Base-by-base conservation (phyloP, 78 protist species). In the Dictyostelium brefeldianum region DNA sequence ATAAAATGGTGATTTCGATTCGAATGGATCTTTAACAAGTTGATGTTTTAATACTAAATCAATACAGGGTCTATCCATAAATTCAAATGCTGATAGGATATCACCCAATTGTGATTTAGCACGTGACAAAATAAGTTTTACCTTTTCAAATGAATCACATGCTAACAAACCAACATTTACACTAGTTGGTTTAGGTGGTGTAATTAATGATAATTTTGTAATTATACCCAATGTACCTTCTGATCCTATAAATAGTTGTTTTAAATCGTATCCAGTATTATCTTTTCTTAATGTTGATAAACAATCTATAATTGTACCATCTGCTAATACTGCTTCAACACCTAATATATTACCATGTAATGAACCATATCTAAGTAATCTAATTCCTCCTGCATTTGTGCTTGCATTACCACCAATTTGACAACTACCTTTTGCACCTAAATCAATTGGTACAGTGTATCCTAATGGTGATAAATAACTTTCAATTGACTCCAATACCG, bases 191-290 rank as follows among this genome's bases (percentile, higher is more conserved):
- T 78, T 64, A 15, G 94, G 69, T n/a, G 97, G 92, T 4, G 96
- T 70, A 14, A 91, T 71, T 11, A 98, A 22, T 25, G 97, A 46
- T 5, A 82, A 77, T 6, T 69, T 83, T 4, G 99, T 98, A 14
- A 98, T 79, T 14, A 98, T 90, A 15, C 99, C 99, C n/a, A 98
- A 97, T 14, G 99, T 96, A 41, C 99, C 99, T 75, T 98, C 99
- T 6, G 96, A 83, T 25, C 99, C 99, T 36, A 98, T 98, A 67
- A 98, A 96, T 10, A 98, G 96, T 78, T 98, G 98, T 91, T 98
- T 97, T 43, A 98, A 48, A 80, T 97, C 98, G 78, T 97, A 97
- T 4, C 99, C 98, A n/a, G 99, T 98, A 89, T 97, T 97, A 84
- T 97, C 99, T 82, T 98, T 98, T 41, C 97, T 73, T 15, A 96